phyloP scores from a whole-genome alignment of 805 yeast species.

The Priceomyces castillae region DNA sequence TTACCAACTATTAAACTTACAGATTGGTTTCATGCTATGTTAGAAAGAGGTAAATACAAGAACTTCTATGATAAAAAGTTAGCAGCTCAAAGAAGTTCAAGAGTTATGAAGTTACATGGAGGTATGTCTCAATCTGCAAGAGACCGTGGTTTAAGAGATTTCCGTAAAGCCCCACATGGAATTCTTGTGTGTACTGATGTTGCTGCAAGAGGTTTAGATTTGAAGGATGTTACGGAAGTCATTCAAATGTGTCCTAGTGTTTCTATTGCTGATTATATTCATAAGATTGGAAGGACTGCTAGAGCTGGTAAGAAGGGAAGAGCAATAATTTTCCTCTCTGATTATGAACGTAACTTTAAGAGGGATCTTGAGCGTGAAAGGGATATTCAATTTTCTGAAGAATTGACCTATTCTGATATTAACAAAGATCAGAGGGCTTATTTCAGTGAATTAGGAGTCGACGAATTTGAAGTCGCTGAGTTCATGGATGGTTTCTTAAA shows the following conservation, averaged over 20 bases:
- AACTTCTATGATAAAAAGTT: constrained; percentile 16
- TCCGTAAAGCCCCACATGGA: constrained; percentile 48
- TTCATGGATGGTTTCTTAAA: constrained; percentile 25
- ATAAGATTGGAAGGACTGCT: constrained; percentile 95
- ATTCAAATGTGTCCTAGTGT: constrained; percentile 77
- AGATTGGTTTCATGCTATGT: constrained; percentile 49
- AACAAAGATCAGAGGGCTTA: constrained; percentile 29
- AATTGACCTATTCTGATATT: constrained; percentile 35
- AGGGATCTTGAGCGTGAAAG: constrained; percentile 45
- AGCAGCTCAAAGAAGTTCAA: constrained; percentile 21
- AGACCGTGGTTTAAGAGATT: constrained; percentile 53
- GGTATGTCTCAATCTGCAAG: constrained; percentile 68
- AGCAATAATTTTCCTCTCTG: constrained; percentile 58
- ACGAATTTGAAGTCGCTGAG: constrained; percentile 21
- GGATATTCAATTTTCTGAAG: constrained; percentile 53
- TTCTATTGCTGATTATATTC: constrained; percentile 78
- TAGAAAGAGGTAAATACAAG: constrained; percentile 22
- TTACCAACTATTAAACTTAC: constrained; percentile 74
- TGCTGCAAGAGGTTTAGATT: constrained; percentile 96
- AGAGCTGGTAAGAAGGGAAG: constrained; percentile 83
- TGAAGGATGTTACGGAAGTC: constrained; percentile 83
- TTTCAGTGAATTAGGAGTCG: constrained; percentile 14
- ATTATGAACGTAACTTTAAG: constrained; percentile 56
- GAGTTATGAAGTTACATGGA: constrained; percentile 57
- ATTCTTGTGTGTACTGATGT: constrained; percentile 85